These are phyloP conservation scores for Chlamydomonas urium DNA, from an alignment of 139 green algal species.

Conservation along the genomic window DNA sequence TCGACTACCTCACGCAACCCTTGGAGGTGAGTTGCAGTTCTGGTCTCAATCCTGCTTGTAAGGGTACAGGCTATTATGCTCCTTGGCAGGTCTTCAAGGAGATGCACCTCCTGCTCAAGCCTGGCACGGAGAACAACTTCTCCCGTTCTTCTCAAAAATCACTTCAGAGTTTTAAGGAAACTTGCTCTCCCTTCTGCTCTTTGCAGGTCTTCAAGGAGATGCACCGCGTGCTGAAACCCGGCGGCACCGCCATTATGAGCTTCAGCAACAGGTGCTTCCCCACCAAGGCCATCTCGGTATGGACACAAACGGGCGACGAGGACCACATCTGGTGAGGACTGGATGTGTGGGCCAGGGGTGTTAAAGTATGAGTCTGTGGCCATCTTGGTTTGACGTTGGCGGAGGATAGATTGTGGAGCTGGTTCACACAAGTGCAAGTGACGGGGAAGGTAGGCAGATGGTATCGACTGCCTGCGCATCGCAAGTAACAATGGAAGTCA, in stretches of 20 bases:
- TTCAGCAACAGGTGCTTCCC: constrained; percentile 91
- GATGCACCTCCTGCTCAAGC: constrained; percentile 81
- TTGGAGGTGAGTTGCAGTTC: constrained; percentile 9
- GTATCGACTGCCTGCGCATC: neutral
- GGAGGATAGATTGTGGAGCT: neutral
- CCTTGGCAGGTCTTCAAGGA: constrained; percentile 68
- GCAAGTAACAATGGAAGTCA: neutral
- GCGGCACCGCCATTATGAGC: constrained; percentile 70
- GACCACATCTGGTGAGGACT: constrained; percentile 16
- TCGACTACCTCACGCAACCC: constrained; percentile 32
- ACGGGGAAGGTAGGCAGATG: neutral
- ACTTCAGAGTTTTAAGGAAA: too few relatives aligned
- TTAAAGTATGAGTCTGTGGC: neutral
- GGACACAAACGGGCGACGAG: constrained; percentile 19
- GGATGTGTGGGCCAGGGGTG: neutral
- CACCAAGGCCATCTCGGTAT: constrained; percentile 61
- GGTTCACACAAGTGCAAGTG: constrained; percentile 44
- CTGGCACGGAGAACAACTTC: too few relatives aligned
- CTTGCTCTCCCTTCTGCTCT: too few relatives aligned
- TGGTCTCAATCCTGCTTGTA: too few relatives aligned
- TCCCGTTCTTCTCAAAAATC: too few relatives aligned
- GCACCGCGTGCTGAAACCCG: constrained; percentile 78
- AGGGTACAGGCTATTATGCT: too few relatives aligned
- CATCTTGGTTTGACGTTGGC: neutral
- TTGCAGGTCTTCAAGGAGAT: constrained; percentile 73